Base-by-base conservation (phyloP, 495 filamentous ascomycete genomes). In the Talaromyces adpressus region DNA sequence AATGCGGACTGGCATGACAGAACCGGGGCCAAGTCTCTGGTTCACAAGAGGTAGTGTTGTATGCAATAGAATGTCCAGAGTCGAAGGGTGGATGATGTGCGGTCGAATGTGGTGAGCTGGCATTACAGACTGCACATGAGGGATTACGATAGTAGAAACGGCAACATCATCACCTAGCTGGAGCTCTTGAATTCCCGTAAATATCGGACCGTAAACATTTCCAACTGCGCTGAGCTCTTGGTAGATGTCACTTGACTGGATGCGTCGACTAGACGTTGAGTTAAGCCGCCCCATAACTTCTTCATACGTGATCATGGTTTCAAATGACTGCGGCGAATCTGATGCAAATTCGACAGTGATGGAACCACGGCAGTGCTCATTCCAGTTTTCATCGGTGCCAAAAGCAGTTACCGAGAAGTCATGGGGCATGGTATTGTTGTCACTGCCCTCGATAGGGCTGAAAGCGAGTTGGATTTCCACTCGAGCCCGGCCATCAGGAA, bases 51-150 rank as follows among this genome's bases (percentile, higher is more conserved):
- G 51, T n/a, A 54, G 22, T n/a, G 62, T 36, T 9, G 71, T 64
- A 45, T 78, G 76, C 12, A 76, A 66, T 62, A 74, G 71, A 32
- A 69, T 72, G 30, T 78, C 76, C 67, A 78, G 70, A 1, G 69
- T 72, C 4, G 71, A 66, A 1, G 76, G 76, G 30, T 78, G 76
- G 27, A 78, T 72, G 7, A 74, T 45, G 57, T 74, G 74, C 0
- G 68, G 57, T 41, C 72, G 68, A 57, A 69, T 59, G 64, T 67
- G 67, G 8, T 62, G 62, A 23, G 68, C 66, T 27, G 73, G 71
- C 73, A 76, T 75, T 6, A 62, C 62, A 29, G 60, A 52, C 25
- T 49, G 63, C 32, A 75, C 68, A 53, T 75, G 65, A 0, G 73
- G 72, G 8, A 72, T 62, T 1, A 39, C 65, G 7, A 69, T 67